Percentiles rank a stretch among this genome's conserved stretches.
phyloP scores from a whole-genome alignment of 2,329 filamentous ascomycete genomes.

The Diplodia intermedia region DNA sequence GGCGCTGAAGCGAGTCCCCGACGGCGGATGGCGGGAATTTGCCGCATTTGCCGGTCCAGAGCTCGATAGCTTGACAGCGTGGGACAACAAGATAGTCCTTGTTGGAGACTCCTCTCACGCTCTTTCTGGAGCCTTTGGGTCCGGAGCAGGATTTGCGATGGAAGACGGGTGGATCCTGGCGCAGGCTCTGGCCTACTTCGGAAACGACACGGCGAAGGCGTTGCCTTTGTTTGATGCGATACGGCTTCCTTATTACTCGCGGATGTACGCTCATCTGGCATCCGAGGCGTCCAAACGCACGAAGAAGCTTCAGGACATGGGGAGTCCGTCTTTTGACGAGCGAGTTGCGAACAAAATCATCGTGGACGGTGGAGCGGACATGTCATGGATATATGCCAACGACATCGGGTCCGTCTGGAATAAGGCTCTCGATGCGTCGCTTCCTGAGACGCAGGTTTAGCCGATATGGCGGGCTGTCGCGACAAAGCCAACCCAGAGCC shows the following conservation, averaged over 20 bases:
- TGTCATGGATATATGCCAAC: conserved; percentile 54
- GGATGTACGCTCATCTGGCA: conserved; percentile 49
- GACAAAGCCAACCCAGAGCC: background rate
- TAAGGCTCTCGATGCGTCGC: background rate
- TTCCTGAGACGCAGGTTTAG: conserved; percentile 23
- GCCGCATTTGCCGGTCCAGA: conserved; percentile 57
- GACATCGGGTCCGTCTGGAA: conserved; percentile 51
- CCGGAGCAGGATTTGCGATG: conserved; percentile 55
- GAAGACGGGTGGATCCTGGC: conserved; percentile 57
- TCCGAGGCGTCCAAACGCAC: conserved; percentile 31
- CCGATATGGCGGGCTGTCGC: conserved; percentile 1
- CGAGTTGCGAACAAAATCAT: conserved; percentile 43
- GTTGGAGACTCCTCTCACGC: conserved; percentile 65
- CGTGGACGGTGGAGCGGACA: conserved; percentile 43
- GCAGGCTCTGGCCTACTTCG: conserved; percentile 40
- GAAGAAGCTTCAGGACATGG: conserved; percentile 34
- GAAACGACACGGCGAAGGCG: conserved; percentile 38
- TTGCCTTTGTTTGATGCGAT: conserved; percentile 50
- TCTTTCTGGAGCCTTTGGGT: conserved; percentile 56
- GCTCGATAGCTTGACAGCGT: conserved; percentile 50
- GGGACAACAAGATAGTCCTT: conserved; percentile 56
- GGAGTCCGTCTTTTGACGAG: conserved; percentile 39
- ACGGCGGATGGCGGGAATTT: conserved; percentile 56
- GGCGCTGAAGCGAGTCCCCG: conserved; percentile 48
- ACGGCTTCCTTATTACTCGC: conserved; percentile 51